Evolutionary conservation across 768 basidiomycete species (phyloP).

Genomic region (Suillus fuscotomentosus): DNA sequence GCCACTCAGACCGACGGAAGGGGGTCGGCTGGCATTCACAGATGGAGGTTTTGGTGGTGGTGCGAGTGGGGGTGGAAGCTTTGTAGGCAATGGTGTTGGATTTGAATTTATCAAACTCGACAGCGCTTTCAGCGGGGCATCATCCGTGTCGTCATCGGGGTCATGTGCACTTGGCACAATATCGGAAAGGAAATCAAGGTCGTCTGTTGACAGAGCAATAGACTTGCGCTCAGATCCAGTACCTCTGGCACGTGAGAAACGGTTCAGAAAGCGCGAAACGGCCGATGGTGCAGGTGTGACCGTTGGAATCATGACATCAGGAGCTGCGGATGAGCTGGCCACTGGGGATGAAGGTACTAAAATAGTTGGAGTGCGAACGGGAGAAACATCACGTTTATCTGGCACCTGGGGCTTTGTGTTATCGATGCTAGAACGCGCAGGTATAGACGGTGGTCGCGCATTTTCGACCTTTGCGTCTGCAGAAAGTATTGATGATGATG

Average conservation of each 20-base stretch:
- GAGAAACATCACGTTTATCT: slow-evolving; percentile 14
- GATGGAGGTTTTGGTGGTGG: slow-evolving; percentile 31
- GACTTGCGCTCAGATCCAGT: slow-evolving; percentile 43
- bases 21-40: slow-evolving; percentile 13
- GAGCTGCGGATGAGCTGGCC: slow-evolving; percentile 7
- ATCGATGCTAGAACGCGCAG: slow-evolving; percentile 31
- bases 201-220: slow-evolving; percentile 72
- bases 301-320: slow-evolving; percentile 5
- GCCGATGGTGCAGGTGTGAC: slow-evolving; percentile 51
- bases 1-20: slow-evolving; percentile 9
- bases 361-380: slow-evolving; percentile 9
- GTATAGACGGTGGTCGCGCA: slow-evolving; percentile 17
- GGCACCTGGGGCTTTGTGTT: slow-evolving; percentile 14
- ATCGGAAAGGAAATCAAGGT: slow-evolving; percentile 79
- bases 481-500: slow-evolving; percentile 24
- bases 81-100: slow-evolving; percentile 36
- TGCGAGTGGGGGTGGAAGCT: slow-evolving; percentile 47
- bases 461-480: slow-evolving; percentile 19
- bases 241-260: slow-evolving; percentile 58
- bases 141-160: slow-evolving; percentile 34
- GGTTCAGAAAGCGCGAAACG: slow-evolving; percentile 79
- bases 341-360: slow-evolving; percentile 5
- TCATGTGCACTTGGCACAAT: slow-evolving; percentile 55
- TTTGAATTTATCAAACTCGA: slow-evolving; percentile 42
- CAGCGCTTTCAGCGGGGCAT: slow-evolving; percentile 35